Evolutionary conservation across 352 stramenopile genomes (phyloP).

Genomic region (Globisporangium uncinulatum): DNA sequence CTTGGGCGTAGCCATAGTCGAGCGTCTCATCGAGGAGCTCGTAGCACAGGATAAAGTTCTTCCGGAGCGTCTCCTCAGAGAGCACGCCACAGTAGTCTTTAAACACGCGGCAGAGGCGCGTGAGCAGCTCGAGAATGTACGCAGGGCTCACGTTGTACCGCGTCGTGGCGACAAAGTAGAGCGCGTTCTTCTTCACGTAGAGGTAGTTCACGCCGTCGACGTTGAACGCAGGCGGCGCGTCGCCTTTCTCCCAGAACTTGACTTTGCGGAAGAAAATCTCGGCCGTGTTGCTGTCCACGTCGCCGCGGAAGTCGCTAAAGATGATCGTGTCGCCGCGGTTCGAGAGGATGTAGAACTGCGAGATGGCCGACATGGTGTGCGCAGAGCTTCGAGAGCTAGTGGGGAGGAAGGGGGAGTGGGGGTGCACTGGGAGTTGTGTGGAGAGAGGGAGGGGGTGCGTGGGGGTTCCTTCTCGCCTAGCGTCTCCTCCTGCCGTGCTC

Average conservation of each 20-base stretch:
- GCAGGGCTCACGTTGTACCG: conserved; percentile 95
- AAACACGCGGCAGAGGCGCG: conserved; percentile 93
- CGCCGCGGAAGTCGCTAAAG: conserved; percentile 94
- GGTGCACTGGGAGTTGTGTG: too few species aligned
- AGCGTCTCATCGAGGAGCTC: conserved; percentile 98
- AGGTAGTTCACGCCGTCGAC: conserved; percentile 98
- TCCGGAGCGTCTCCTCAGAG: conserved; percentile 97
- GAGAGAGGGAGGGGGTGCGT: too few species aligned
- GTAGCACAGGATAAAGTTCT: conserved; percentile 99
- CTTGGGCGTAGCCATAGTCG: conserved; percentile 98
- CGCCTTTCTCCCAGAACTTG: conserved; percentile 98
- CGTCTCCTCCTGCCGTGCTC: too few species aligned
- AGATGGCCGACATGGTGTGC: conserved; percentile 72
- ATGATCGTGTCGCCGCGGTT: conserved; percentile 98
- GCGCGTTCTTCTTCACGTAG: conserved; percentile 97
- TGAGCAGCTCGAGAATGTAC: conserved; percentile 95
- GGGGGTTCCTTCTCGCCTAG: too few species aligned
- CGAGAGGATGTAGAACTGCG: conserved; percentile 99
- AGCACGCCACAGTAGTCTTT: conserved; percentile 99
- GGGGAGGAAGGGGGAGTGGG: neutral
- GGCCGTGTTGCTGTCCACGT: conserved; percentile 79
- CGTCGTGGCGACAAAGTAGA: conserved; percentile 98
- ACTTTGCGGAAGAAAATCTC: conserved; percentile 99
- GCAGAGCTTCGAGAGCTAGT: neutral
- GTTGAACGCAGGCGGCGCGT: conserved; percentile 96